A percentile compares a stretch with the other conserved stretches of the same genome.
Evolutionary conservation across 768 basidiomycete genomes (phyloP).

Genomic region (Termitomyces sp.): DNA sequence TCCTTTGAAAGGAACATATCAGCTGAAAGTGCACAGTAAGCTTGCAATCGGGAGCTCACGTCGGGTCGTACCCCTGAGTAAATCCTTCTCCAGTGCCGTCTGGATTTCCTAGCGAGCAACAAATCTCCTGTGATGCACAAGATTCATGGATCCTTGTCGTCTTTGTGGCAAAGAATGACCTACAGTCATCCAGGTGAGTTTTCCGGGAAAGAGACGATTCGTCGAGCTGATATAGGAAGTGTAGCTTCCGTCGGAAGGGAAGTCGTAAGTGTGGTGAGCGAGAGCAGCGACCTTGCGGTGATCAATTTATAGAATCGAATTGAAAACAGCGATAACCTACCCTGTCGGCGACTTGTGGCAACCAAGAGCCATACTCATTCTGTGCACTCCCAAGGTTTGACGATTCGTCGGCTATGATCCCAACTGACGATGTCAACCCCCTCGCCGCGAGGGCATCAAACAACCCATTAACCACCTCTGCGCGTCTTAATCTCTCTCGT

Average conservation of each 20-base stretch:
- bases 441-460: slow-evolving; percentile 26
- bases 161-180: slow-evolving; percentile 3
- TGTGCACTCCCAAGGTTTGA: slow-evolving; percentile 24
- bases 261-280: slow-evolving; percentile 43
- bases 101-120: slow-evolving; percentile 30
- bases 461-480: slow-evolving; percentile 33
- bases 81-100: slow-evolving; percentile 29
- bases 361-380: slow-evolving; percentile 29
- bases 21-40: background rate
- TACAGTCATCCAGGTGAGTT: slow-evolving; percentile 35
- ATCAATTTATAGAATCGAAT: background rate
- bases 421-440: slow-evolving; percentile 25
- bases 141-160: background rate
- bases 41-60: slow-evolving; percentile 13
- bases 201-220: slow-evolving; percentile 23
- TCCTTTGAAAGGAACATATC: slow-evolving; percentile 14
- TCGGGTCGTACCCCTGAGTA: slow-evolving; percentile 31
- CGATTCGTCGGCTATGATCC: slow-evolving; percentile 39
- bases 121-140: slow-evolving; percentile 25
- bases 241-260: slow-evolving; percentile 34
- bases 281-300: slow-evolving; percentile 29
- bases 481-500: slow-evolving; percentile 22
- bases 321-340: slow-evolving; percentile 8
- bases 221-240: slow-evolving; percentile 23
- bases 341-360: slow-evolving; percentile 28